Evolutionary conservation across 129 eudicot genomes (phyloP).

Genomic region (Apium graveolens): DNA sequence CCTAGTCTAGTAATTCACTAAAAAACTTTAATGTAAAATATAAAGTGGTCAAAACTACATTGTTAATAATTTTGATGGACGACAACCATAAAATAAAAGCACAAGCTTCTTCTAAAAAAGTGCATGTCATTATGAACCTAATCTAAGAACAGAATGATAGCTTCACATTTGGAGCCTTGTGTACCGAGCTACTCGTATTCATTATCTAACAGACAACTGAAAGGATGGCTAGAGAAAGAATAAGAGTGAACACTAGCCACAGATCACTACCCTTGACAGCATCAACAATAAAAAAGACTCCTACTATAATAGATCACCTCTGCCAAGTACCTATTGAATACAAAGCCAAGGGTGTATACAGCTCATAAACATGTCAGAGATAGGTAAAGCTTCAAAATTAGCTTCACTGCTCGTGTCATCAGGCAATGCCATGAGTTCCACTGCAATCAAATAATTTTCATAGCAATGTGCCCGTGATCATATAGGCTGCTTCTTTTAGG

Average conservation of each 20-base stretch:
- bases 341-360: constrained; percentile 1
- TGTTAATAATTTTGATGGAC: too few species aligned
- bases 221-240: not conserved
- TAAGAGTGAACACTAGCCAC: not conserved
- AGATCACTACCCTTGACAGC: not conserved
- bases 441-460: not conserved
- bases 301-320: not conserved
- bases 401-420: not conserved
- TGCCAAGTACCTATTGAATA: not conserved
- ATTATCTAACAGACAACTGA: not conserved
- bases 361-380: not conserved
- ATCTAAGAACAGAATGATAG: not conserved
- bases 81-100: too few species aligned
- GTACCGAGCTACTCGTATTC: not conserved
- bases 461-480: not conserved
- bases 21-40: too few species aligned
- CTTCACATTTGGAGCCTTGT: not conserved
- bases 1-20: too few species aligned
- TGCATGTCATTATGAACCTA: not conserved
- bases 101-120: too few species aligned
- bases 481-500: not conserved
- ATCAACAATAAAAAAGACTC: not conserved
- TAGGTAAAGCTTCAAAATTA: not conserved
- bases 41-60: too few species aligned
- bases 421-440: not conserved